Base-by-base conservation (phyloP, 1,284 basidiomycete species). In the Sporisorium iseilematis-ciliati region DNA sequence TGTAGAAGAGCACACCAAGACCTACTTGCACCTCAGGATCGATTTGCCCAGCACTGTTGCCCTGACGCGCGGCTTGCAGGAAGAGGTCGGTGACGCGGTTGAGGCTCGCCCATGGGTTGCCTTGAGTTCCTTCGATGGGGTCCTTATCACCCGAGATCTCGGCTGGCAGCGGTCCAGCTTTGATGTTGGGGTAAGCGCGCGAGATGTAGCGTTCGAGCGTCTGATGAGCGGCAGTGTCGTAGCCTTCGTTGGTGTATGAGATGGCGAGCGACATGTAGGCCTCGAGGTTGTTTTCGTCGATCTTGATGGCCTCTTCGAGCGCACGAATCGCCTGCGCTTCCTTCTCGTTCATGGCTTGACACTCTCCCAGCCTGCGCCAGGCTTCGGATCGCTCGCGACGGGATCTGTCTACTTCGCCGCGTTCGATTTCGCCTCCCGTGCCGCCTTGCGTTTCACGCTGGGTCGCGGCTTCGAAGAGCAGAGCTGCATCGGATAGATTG, bases 1-100 rank as follows among this genome's bases (percentile, higher is more conserved):
- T 93, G 86, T 99, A 99, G 86, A 95, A 97, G 58, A 99, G 86
- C 4, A 97, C 92, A 5, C 97, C 97, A 8, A 99, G 88, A 0
- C 92, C 96, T 46, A 95, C 91, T 86, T 99, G 97, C 4, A 97
- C 91, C 67, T 99, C 95, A 2, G 95, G 90, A 84, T 99, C 95
- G 63, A 98, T 89, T 21, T 80, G 69, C 40, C 90, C 87, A 11
- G 90, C 90, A 4, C 75, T 63, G 21, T 85, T 85, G 35, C 86
- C 86, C 20, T 85, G 88, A 53, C 94, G 90, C 12, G 96, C 95
- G 29, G 97, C 90, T n/a, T 87, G 86, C 51, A 99, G 87, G 88
- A 94, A 98, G 23, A 91, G 87, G 25, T 97, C 92, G 0, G 93
- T 94, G 60, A 97, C 90, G 33, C 89, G 88, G 68, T 90, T 90